Base-by-base conservation (phyloP, 148 eudicot species). In the Rhododendron mucronatum region DNA sequence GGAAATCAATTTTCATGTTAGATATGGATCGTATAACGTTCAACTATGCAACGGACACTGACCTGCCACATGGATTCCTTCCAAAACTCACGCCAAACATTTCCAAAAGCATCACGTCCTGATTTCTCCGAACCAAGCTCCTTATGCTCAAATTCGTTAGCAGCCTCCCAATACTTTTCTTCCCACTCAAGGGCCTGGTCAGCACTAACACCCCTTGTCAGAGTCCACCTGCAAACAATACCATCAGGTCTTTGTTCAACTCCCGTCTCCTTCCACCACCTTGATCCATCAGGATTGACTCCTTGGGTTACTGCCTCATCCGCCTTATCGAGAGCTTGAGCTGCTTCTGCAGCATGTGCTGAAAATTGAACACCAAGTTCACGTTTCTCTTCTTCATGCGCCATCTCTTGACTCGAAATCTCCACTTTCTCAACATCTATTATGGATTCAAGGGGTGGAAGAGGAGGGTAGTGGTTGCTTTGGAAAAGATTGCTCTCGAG, bases 81-180 rank as follows among this genome's bases (percentile, higher is more conserved):
- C 99, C 99, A 96, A 84, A 84, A 95, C 77, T 96, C 99, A 81
- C 90, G 96, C 99, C 99, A 96, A 78, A 96, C 95, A 87, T 91
- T 95, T 63, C 99, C 98, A 61, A 63, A 65, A 81, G 97, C 93
- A 90, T 96, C 98, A 71, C 98, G 96, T 59, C 99, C 99, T 61
- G 98, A 96, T 91, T 96, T 96, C 89, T 95, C 99, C 3, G 99
- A 96, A 37, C 98, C 98, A 85, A 94, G 97, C 87, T 95, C 99
- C 89, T 94, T 96, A 83, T 91, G 90, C 15, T 89, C 96, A 84
- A 88, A 87, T 81, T 94, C 90, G 84, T 94, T 92, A n/a, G 98
- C 95, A n/a, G 99, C 98, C 90, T 96, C 99, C 99, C 99, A 96
- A 80, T 94, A 95, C 85, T 96, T 96, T 50, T 95, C 94, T 89